Evolutionary conservation across 495 filamentous ascomycete species (phyloP).

Genomic region (Physcia stellaris): DNA sequence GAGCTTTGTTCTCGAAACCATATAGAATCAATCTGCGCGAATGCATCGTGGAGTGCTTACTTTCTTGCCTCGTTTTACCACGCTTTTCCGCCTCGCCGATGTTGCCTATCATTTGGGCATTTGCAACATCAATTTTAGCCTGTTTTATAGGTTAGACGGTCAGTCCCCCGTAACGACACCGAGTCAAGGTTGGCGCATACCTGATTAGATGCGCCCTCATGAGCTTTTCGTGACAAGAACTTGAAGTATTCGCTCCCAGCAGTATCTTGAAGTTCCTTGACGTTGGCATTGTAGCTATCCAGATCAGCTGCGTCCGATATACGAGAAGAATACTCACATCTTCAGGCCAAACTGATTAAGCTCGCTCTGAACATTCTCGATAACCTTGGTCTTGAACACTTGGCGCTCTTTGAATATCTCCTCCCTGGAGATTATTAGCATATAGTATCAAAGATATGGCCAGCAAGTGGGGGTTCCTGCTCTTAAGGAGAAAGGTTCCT

Average conservation of each 20-base stretch:
- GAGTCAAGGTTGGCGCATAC: too few species aligned
- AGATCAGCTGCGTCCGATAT: too few species aligned
- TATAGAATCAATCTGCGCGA: too few species aligned
- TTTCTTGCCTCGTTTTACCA: conserved; percentile 32
- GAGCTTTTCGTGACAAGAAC: conserved; percentile 63
- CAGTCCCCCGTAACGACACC: too few species aligned
- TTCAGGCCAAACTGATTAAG: conserved; percentile 59
- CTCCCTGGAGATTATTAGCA: too few species aligned
- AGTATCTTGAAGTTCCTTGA: conserved; percentile 73
- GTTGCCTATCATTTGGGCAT: conserved; percentile 63
- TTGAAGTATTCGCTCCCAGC: conserved; percentile 66
- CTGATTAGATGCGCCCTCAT: conserved; percentile 72
- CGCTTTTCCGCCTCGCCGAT: conserved; percentile 68
- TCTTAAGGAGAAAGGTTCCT: too few species aligned
- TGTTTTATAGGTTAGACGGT: too few species aligned
- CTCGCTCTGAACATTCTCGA: conserved; percentile 63
- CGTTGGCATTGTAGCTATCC: conserved; percentile 65
- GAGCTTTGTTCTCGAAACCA: too few species aligned
- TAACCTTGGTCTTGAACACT: conserved; percentile 64
- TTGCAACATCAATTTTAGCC: conserved; percentile 63
- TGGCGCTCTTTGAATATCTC: conserved; percentile 75
- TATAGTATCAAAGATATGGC: too few species aligned
- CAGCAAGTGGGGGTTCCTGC: too few species aligned
- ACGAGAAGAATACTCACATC: conserved; percentile 23
- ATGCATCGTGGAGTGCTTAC: too few species aligned